Base-by-base conservation (phyloP, 768 basidiomycete species). In the Phlebiopsis flavidoalba region DNA sequence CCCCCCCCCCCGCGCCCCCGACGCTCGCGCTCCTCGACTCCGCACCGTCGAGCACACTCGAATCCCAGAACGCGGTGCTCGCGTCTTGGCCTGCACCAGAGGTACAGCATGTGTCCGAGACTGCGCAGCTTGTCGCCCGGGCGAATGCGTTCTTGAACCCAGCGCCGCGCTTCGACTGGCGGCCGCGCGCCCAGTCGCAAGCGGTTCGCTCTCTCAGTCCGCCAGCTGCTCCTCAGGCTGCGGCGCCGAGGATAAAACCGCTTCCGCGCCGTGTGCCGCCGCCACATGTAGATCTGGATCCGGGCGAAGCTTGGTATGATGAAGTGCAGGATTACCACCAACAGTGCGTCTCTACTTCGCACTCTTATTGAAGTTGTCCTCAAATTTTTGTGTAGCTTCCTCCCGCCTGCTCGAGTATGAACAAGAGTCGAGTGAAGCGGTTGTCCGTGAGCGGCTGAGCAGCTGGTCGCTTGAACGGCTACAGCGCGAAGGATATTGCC, bases 401-500 rank as follows among this genome's bases (percentile, higher is more conserved):
- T 75, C 15, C 76, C 78, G 0, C 62, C n/a, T 84, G 7, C 65
- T 83, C 8, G 70, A 76, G 10, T 77, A 80, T 12, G 92, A 94
- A 72, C 85, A 87, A 69, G 78, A 75, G 0, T 84, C 89, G 65
- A 83, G 82, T 43, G 84, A 87, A 63, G 78, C 79, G 1, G 77
- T 82, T 0, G 69, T 90, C 22, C 78, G 77, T 53, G 77, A 88
- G 62, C 83, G 92, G 37, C 77, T 94, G 15, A 76, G 83, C 1
- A 81, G 79, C 15, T 93, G 91, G 92, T 76, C 83, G 11, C 59
- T 87, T 4, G 74, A 79, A 26, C 79, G 82, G 21, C 74, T 93
- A 47, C 73, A 79, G 63, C 74, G 80, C n/a, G 87, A 88, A 65
- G 92, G 92, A 0, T 93, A 91, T 66, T 83, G 85, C 55, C 67